Conservation (phyloP, 1,284 basidiomycete species). For the Ceratobasidium sp. region DNA sequence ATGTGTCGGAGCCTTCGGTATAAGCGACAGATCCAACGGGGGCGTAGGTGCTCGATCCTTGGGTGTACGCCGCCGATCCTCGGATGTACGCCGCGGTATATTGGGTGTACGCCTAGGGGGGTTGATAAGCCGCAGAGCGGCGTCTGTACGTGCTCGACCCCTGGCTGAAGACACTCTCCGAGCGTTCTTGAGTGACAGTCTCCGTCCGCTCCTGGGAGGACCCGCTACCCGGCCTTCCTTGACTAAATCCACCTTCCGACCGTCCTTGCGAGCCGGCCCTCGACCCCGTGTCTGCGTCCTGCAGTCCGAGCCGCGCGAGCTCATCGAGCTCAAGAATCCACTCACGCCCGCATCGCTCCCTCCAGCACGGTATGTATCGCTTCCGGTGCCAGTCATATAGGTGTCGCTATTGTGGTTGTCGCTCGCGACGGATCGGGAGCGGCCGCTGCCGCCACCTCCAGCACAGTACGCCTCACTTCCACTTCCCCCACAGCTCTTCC, state of each 20-base stretch:
- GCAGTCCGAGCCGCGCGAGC: constrained; percentile 19
- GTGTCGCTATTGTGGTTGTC: constrained; percentile 6
- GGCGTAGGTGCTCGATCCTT: constrained; percentile 28
- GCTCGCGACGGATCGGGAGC: constrained; percentile 22
- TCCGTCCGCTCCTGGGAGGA: constrained; percentile 5
- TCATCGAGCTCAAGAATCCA: constrained; percentile 33
- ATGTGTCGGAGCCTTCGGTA: constrained; percentile 32
- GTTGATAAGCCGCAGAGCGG: constrained; percentile 26
- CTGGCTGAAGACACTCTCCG: constrained; percentile 22
- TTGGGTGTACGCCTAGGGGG: constrained; percentile 27
- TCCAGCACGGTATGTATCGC: constrained; percentile 38
- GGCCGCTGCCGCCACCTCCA: constrained; percentile 19
- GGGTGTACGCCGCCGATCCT: constrained; percentile 22
- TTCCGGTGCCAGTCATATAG: constrained; percentile 20
- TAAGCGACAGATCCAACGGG: not conserved
- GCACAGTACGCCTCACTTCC: constrained; percentile 14
- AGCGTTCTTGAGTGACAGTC: constrained; percentile 12
- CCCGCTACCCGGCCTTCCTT: constrained; percentile 7
- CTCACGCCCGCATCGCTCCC: constrained; percentile 34
- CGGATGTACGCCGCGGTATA: constrained; percentile 14
- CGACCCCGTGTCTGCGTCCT: constrained; percentile 17
- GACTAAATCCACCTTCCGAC: constrained; percentile 14
- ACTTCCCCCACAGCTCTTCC: not conserved
- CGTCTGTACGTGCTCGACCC: constrained; percentile 22
- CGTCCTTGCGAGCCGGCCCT: constrained; percentile 15